phyloP scores from a whole-genome alignment of 208 protist species.

The Leishmania braziliensis region DNA sequence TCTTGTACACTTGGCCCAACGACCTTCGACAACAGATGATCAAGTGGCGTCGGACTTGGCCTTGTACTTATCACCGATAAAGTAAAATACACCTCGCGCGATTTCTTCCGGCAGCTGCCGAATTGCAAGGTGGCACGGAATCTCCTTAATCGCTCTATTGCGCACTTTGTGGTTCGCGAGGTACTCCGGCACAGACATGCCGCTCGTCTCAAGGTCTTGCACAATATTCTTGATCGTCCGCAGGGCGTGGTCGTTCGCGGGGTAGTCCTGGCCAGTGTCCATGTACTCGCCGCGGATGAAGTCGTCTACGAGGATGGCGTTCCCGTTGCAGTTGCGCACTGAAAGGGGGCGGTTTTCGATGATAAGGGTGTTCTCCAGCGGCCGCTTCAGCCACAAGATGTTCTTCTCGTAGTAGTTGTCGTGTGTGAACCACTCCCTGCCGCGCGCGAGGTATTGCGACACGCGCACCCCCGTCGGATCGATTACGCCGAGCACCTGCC shows the following conservation, averaged over 20 bases:
- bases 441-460: constrained; percentile 76
- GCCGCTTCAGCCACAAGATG: constrained; percentile 82
- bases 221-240: constrained; percentile 73
- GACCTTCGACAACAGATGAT: not conserved
- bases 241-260: constrained; percentile 78
- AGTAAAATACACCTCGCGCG: constrained; percentile 88
- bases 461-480: constrained; percentile 80
- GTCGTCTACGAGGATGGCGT: constrained; percentile 88
- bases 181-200: constrained; percentile 73
- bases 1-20: not conserved
- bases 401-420: constrained; percentile 93
- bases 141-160: constrained; percentile 73
- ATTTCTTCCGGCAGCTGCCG: constrained; percentile 88
- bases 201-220: constrained; percentile 66
- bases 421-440: constrained; percentile 71
- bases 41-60: not conserved
- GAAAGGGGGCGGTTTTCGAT: constrained; percentile 84
- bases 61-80: constrained; percentile 84
- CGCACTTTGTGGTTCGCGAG: constrained; percentile 58
- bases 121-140: constrained; percentile 85
- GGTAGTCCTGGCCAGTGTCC: constrained; percentile 85
- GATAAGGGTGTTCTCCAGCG: constrained; percentile 78
- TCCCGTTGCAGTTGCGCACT: constrained; percentile 88
- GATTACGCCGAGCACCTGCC: constrained; percentile 80
- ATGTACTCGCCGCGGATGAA: constrained; percentile 92